Conservation (phyloP, 2,329 filamentous ascomycete species). For the Elsinoe fawcettii region DNA sequence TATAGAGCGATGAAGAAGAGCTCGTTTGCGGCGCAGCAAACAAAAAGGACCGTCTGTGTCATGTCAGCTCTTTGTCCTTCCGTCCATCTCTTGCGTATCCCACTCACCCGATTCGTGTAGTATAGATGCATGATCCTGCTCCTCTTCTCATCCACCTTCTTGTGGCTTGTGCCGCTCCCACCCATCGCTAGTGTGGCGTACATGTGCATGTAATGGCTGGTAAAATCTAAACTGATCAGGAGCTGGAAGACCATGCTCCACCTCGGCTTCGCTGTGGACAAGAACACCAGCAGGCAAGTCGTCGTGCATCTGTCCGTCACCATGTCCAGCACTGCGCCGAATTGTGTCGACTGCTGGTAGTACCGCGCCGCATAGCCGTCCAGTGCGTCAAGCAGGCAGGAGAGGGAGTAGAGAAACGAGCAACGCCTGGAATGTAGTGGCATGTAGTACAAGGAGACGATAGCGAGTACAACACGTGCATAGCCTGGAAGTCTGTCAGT, state of each 20-base stretch:
- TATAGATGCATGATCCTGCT: slow-evolving; percentile 90
- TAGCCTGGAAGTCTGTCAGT: slow-evolving; percentile 34
- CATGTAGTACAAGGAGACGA: slow-evolving; percentile 98
- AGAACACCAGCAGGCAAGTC: slow-evolving; percentile 85
- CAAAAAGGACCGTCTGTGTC: slow-evolving; percentile 73
- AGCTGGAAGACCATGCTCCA: slow-evolving; percentile 93
- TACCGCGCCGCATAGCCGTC: slow-evolving; percentile 86
- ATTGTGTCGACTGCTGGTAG: slow-evolving; percentile 86
- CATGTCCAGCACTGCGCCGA: slow-evolving; percentile 97
- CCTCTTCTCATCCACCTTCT: slow-evolving; percentile 80
- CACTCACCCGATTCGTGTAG: slow-evolving; percentile 86
- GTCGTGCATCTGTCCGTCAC: slow-evolving; percentile 98
- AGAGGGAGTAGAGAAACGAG: slow-evolving; percentile 82
- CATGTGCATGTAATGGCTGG: slow-evolving; percentile 99
- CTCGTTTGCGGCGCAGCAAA: slow-evolving; percentile 86
- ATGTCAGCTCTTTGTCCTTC: slow-evolving; percentile 18
- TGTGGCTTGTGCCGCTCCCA: slow-evolving; percentile 73
- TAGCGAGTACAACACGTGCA: slow-evolving; percentile 50
- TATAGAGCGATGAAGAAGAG: slow-evolving; percentile 97
- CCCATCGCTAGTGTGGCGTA: slow-evolving; percentile 88
- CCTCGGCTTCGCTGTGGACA: slow-evolving; percentile 87
- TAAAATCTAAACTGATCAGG: slow-evolving; percentile 83
- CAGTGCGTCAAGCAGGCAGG: slow-evolving; percentile 88
- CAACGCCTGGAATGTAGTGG: slow-evolving; percentile 95
- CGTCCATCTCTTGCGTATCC: no score